Conservation (phyloP, 2,329 filamentous ascomycete genomes). For the Penicillium palitans region DNA sequence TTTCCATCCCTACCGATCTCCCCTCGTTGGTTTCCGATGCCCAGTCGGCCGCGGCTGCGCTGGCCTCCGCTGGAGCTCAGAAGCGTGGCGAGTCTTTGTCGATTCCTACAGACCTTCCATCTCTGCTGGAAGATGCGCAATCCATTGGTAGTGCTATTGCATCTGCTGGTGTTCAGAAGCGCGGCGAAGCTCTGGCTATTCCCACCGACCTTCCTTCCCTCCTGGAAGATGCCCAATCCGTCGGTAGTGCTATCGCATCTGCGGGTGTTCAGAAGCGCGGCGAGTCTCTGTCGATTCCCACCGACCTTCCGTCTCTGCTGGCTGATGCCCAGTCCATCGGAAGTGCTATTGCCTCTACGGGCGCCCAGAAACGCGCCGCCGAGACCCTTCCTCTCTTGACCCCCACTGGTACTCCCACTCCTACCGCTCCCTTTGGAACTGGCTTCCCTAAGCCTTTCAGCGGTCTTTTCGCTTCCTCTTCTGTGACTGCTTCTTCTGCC, state of each 20-base stretch:
- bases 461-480: neutral
- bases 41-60: neutral
- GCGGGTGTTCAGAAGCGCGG: conserved; percentile 10
- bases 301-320: conserved; percentile 11
- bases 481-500: neutral
- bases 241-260: conserved; percentile 9
- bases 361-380: conserved; percentile 14
- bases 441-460: neutral
- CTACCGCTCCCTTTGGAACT: conserved; percentile 9
- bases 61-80: conserved; percentile 3
- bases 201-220: conserved; percentile 14
- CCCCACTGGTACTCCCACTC: conserved; percentile 11
- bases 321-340: conserved; percentile 10
- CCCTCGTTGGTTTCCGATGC: conserved; percentile 8
- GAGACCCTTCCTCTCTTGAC: conserved; percentile 5
- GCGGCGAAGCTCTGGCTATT: conserved; percentile 1
- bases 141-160: too few relatives aligned
- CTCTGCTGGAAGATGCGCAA: neutral
- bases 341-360: conserved; percentile 3
- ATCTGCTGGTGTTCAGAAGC: conserved; percentile 5
- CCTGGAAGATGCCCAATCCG: conserved; percentile 11
- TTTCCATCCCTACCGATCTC: conserved; percentile 12
- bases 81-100: conserved; percentile 11
- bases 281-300: conserved; percentile 7
- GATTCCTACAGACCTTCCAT: conserved; percentile 11